A percentile compares a stretch with the other conserved stretches of the same genome.
These are phyloP conservation scores for Tetraselmis striata DNA, from an alignment of 139 green algal species.

Conservation along the genomic window DNA sequence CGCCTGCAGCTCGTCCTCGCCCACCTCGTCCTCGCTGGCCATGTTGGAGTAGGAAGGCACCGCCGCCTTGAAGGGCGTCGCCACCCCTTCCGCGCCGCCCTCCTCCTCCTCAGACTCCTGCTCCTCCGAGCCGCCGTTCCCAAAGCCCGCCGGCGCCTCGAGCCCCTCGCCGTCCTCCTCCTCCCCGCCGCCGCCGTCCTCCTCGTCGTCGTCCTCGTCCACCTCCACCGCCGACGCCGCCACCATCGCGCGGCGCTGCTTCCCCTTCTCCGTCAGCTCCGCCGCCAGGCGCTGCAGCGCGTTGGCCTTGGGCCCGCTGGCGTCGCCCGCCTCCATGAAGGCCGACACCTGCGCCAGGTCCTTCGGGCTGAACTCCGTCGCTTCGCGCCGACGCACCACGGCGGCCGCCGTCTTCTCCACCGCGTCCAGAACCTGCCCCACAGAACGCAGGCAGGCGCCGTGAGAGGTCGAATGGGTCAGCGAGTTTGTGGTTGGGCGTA, in stretches of 20 bases:
- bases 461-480: too few species aligned
- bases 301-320: slow-evolving; percentile 20
- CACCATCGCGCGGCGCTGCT: slow-evolving; percentile 36
- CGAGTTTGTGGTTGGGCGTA: too few species aligned
- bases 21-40: background rate
- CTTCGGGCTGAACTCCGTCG: slow-evolving; percentile 69
- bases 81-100: background rate
- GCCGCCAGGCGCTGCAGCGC: slow-evolving; percentile 48
- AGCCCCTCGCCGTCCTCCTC: background rate
- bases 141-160: background rate
- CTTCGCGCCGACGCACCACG: slow-evolving; percentile 54
- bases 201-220: slow-evolving; percentile 14
- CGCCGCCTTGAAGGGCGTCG: background rate
- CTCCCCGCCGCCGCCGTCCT: background rate
- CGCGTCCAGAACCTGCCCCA: slow-evolving; percentile 49
- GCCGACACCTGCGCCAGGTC: slow-evolving; percentile 39
- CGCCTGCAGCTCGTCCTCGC: slow-evolving; percentile 21
- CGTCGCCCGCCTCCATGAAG: slow-evolving; percentile 42
- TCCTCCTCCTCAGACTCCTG: background rate
- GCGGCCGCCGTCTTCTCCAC: slow-evolving; percentile 54
- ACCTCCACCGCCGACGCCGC: slow-evolving; percentile 21
- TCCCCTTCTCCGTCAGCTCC: slow-evolving; percentile 35
- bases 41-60: too few species aligned
- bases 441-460: too few species aligned
- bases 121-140: background rate